phyloP scores from a whole-genome alignment of 2,329 filamentous ascomycete species.

The Fusarium odoratissimum region DNA sequence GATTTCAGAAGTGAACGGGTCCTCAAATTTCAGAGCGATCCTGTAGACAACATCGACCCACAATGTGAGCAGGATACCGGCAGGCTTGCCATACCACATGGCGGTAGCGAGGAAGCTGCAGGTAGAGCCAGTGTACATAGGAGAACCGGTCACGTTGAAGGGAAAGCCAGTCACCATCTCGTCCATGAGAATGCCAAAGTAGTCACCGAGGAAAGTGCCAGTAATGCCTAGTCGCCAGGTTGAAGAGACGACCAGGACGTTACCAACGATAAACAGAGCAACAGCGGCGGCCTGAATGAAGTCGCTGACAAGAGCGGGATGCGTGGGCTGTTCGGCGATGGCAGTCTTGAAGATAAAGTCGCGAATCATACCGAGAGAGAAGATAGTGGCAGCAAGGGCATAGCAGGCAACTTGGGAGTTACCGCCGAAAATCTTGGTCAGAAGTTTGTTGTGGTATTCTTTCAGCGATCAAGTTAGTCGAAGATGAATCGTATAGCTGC shows the following conservation, averaged over 20 bases:
- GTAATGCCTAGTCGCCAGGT: constrained; percentile 95
- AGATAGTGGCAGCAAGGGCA: constrained; percentile 87
- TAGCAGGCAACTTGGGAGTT: constrained; percentile 87
- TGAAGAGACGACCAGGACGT: constrained; percentile 85
- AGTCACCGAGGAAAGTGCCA: constrained; percentile 96
- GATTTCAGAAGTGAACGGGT: constrained; percentile 93
- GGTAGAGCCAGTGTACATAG: constrained; percentile 97
- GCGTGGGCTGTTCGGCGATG: constrained; percentile 78
- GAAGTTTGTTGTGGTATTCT: constrained; percentile 92
- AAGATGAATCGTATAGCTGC: neutral
- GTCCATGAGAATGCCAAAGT: constrained; percentile 99
- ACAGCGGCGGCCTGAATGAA: constrained; percentile 73
- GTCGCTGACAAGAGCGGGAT: constrained; percentile 75
- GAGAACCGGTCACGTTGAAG: constrained; percentile 89
- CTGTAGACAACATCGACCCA: constrained; percentile 83
- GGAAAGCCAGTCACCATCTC: constrained; percentile 93
- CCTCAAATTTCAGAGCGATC: constrained; percentile 86
- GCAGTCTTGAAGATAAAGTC: constrained; percentile 90
- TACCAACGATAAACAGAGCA: constrained; percentile 78
- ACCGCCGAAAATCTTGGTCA: constrained; percentile 88
- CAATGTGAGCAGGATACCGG: constrained; percentile 80
- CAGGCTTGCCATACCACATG: constrained; percentile 86
- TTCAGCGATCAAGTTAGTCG: constrained; percentile 32
- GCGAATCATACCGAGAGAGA: constrained; percentile 88
- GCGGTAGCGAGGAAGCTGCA: constrained; percentile 92